Percentiles rank a stretch among this genome's conserved stretches.
Conservation (phyloP, 192 early-diverging fungal genomes). For the Podila verticillata region DNA sequence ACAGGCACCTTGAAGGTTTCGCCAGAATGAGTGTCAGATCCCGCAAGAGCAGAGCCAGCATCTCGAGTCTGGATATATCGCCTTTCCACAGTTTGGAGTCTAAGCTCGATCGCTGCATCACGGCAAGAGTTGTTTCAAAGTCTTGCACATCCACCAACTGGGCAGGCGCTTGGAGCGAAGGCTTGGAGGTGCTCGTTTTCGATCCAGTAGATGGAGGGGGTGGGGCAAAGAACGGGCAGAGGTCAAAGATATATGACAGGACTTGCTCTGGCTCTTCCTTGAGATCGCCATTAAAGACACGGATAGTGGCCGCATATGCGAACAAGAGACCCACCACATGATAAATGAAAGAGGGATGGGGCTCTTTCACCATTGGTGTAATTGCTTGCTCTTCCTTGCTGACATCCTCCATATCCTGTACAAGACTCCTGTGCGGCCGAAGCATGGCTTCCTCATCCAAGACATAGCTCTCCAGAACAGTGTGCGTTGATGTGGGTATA, state of each 20-base stretch:
- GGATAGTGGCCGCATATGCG: constrained; percentile 22
- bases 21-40: constrained; percentile 33
- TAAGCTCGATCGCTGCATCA: constrained; percentile 21
- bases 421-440: constrained; percentile 15
- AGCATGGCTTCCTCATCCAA: constrained; percentile 44
- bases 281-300: constrained; percentile 36
- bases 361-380: constrained; percentile 15
- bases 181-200: neutral
- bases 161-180: neutral
- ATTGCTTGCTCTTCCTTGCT: constrained; percentile 1
- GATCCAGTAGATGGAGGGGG: neutral
- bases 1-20: constrained; percentile 17
- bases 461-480: constrained; percentile 20
- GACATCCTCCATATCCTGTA: constrained; percentile 16
- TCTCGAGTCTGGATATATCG: constrained; percentile 33
- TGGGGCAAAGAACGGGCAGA: constrained; percentile 39
- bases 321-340: constrained; percentile 30
- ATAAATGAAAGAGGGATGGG: constrained; percentile 41
- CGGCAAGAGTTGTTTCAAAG: constrained; percentile 43
- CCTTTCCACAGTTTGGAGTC: constrained; percentile 47
- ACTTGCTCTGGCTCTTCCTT: constrained; percentile 25
- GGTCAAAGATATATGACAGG: constrained; percentile 25
- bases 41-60: constrained; percentile 28
- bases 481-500: constrained; percentile 1
- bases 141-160: constrained; percentile 17